Evolutionary conservation across 768 basidiomycete species (phyloP).

Genomic region (Pleurotus tuoliensis): DNA sequence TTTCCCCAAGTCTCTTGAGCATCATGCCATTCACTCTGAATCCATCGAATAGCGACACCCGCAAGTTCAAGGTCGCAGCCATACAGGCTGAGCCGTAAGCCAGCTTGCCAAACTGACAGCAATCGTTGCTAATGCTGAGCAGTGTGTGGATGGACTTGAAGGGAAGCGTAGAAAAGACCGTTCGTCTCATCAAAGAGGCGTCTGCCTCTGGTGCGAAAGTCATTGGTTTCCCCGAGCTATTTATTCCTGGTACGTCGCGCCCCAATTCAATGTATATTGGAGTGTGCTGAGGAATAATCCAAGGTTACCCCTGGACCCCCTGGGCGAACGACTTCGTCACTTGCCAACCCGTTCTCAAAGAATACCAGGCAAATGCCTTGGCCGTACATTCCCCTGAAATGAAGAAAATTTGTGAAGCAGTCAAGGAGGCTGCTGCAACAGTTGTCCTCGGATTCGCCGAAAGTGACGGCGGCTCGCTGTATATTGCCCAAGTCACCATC

Average conservation of each 20-base stretch:
- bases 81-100: conserved; percentile 5
- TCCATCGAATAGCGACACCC: conserved; percentile 2
- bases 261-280: neutral
- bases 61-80: conserved; percentile 1
- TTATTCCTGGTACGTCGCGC: conserved; percentile 20
- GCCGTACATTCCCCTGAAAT: conserved; percentile 28
- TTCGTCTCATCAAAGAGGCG: conserved; percentile 23
- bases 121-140: neutral
- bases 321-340: conserved; percentile 26
- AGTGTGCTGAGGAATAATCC: neutral
- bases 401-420: conserved; percentile 24
- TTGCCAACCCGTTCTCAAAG: conserved; percentile 19
- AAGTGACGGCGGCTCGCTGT: conserved; percentile 20
- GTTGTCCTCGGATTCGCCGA: conserved; percentile 26
- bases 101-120: neutral
- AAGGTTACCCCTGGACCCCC: conserved; percentile 28
- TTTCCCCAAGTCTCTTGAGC: neutral
- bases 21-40: conserved; percentile 7
- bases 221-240: conserved; percentile 26
- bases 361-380: conserved; percentile 25
- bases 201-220: conserved; percentile 24
- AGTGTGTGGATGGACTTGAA: conserved; percentile 10
- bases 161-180: conserved; percentile 26
- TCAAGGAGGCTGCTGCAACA: conserved; percentile 20
- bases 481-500: conserved; percentile 26